Base-by-base conservation (phyloP, 768 basidiomycete genomes). In the Suillus fuscotomentosus region DNA sequence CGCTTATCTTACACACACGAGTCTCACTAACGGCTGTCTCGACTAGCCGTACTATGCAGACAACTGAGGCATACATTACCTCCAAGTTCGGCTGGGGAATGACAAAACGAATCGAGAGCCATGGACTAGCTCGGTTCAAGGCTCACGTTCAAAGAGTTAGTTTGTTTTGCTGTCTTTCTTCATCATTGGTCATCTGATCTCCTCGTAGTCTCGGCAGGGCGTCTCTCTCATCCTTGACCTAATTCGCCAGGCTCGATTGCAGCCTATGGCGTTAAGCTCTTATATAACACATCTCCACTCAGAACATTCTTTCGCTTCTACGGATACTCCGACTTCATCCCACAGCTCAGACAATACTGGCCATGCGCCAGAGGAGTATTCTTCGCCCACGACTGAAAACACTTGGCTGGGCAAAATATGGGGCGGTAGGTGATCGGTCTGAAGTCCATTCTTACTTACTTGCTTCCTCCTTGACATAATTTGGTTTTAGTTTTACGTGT, bases 51-150 rank as follows among this genome's bases (percentile, higher is more conserved):
- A 95, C 93, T 3, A 63, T 90, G 60, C 95, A 97, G 75, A 87
- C 85, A 20, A 96, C 93, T 3, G 93, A 95, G 67, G 95, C 92
- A 4, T 82, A 91, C 66, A 87, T 97, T 63, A 80, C 90, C n/a
- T 97, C 95, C 60, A 86, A 88, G 54, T 91, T 97, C 69, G 95
- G 95, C 11, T 96, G 95, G 88, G 91, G 92, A 31, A 83, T 96
- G 47, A 92, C 94, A 4, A 92, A 88, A 75, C 81, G 86, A 64
- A 95, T 97, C 54, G 95, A 97, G 77, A 91, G 80, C 62, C 92
- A 94, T 69, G 95, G 94, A 22, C 76, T 95, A 60, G 87, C 86
- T 13, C 87, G 86, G 66, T 95, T 97, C 80, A 94, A 95, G 75
- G 86, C 89, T 20, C 92, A 97, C 71, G 81, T 96, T 59, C 93